A percentile compares a stretch with the other conserved stretches of the same genome.
Evolutionary conservation across 148 eudicot species (phyloP).

Genomic region (Arctostaphylos glauca): DNA sequence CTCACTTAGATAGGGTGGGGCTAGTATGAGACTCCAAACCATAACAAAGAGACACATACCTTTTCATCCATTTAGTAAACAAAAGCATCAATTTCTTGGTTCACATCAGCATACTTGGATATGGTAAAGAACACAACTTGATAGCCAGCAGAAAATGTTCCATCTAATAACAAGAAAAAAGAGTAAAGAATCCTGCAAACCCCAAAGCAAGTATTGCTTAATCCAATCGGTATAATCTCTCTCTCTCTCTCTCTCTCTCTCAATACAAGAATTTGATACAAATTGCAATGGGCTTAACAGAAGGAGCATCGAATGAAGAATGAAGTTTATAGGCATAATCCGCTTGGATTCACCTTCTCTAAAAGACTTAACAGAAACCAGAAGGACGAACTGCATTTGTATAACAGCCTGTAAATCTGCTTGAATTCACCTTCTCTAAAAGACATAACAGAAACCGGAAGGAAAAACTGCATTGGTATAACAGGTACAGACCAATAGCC

Average conservation of each 20-base stretch:
- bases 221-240: conserved; percentile 15
- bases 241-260: conserved; percentile 12
- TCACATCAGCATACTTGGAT: neutral
- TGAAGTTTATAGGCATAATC: conserved; percentile 13
- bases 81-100: neutral
- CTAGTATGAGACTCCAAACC: too few relatives aligned
- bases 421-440: neutral
- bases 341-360: conserved; percentile 1
- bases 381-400: conserved; percentile 8
- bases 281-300: conserved; percentile 18
- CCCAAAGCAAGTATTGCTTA: neutral
- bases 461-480: conserved; percentile 14
- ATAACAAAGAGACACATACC: neutral
- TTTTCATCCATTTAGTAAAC: neutral
- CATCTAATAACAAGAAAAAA: neutral
- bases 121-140: neutral
- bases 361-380: neutral
- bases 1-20: too few relatives aligned
- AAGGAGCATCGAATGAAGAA: conserved; percentile 19
- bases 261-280: conserved; percentile 16
- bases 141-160: neutral
- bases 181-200: neutral
- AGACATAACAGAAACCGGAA: neutral
- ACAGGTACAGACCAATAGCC: conserved; percentile 3
- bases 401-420: neutral